Conservation (phyloP, 2,329 filamentous ascomycete species). For the Thermoascus crustaceus region DNA sequence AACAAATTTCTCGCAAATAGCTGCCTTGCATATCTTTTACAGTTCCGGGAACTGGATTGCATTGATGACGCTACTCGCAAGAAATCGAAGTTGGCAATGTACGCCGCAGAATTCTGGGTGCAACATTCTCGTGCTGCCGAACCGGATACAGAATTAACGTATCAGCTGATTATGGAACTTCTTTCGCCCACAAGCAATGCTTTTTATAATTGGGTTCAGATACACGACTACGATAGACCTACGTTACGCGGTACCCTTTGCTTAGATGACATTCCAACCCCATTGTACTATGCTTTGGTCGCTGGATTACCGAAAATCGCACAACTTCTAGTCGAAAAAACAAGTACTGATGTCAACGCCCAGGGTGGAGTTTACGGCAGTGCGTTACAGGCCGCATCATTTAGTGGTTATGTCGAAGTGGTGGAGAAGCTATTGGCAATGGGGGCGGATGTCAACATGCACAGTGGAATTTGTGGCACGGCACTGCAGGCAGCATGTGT, state of each 20-base stretch:
- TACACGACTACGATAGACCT: neutral
- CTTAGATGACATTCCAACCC: conserved; percentile 6
- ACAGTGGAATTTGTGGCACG: conserved; percentile 8
- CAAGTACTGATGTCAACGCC: conserved; percentile 11
- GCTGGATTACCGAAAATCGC: conserved; percentile 9
- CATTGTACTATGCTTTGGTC: conserved; percentile 17
- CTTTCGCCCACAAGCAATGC: neutral
- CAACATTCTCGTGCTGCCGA: conserved; percentile 11
- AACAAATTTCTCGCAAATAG: conserved; percentile 3
- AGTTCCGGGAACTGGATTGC: neutral
- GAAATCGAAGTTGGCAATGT: conserved; percentile 14
- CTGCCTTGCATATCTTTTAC: conserved; percentile 6
- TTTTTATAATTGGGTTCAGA: neutral
- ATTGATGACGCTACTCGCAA: neutral
- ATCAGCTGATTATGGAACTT: conserved; percentile 3
- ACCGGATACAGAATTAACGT: conserved; percentile 1
- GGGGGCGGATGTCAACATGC: conserved; percentile 11
- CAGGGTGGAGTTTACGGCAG: conserved; percentile 5
- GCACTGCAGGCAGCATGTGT: conserved; percentile 9
- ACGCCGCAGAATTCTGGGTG: conserved; percentile 21
- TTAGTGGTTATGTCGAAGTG: conserved; percentile 4
- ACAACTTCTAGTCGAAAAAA: neutral
- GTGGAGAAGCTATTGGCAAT: conserved; percentile 10
- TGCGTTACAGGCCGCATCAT: conserved; percentile 9
- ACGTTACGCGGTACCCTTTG: neutral